These are phyloP conservation scores for Solanum bukasovii DNA, from an alignment of 257 asterid species.

Conservation along the genomic window DNA sequence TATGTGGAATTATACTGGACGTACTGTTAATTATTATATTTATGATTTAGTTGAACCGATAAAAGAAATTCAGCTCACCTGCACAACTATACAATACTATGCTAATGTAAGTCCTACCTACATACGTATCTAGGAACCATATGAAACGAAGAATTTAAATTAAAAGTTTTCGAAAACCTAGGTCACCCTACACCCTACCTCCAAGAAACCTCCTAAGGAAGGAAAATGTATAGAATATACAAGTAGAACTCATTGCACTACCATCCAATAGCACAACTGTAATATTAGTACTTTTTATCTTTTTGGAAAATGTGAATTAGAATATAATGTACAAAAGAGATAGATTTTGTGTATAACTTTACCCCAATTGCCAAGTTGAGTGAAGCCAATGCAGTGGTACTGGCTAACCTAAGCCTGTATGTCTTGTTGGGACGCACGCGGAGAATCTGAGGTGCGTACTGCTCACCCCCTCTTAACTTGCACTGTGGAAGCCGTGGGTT, in stretches of 20 bases:
- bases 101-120: not conserved
- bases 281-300: not conserved
- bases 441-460: conserved; percentile 61
- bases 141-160: too few relatives aligned
- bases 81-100: not conserved
- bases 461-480: conserved; percentile 51
- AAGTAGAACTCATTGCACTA: not conserved
- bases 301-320: not conserved
- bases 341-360: not conserved
- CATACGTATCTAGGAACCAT: not conserved
- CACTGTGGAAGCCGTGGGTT: conserved; percentile 29
- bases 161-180: not conserved
- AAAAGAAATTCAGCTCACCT: not conserved
- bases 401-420: conserved; percentile 76
- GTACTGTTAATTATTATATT: not conserved
- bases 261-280: not conserved
- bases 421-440: conserved; percentile 59
- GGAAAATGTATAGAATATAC: not conserved
- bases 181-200: not conserved
- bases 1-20: not conserved
- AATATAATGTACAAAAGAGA: not conserved
- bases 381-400: conserved; percentile 65
- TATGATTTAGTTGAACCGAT: not conserved
- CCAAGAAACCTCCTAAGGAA: not conserved
- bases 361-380: conserved; percentile 90